A percentile compares a stretch with the other conserved stretches of the same genome.
These are phyloP conservation scores for Kwoniella bestiolae DNA, from an alignment of 768 basidiomycete species.

Conservation along the genomic window DNA sequence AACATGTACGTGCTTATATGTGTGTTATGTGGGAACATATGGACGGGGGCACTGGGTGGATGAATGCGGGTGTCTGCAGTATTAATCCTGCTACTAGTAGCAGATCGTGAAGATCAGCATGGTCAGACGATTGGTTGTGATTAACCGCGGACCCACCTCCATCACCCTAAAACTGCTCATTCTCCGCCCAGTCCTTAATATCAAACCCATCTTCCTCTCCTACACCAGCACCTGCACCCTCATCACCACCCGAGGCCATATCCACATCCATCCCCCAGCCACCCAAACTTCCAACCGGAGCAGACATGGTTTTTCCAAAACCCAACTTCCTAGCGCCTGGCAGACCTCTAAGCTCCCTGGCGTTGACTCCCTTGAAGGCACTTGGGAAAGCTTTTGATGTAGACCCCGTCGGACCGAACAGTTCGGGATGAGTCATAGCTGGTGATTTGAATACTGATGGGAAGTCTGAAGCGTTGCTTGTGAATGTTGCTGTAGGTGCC, in stretches of 20 bases:
- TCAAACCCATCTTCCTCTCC: constrained; percentile 42
- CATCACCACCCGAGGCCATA: constrained; percentile 12
- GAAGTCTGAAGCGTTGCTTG: constrained; percentile 40
- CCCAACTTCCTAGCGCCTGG: constrained; percentile 19
- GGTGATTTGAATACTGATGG: constrained; percentile 47
- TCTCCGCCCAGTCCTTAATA: constrained; percentile 46
- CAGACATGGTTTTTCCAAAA: constrained; percentile 45
- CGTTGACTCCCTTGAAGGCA: constrained; percentile 20
- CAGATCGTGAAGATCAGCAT: background rate
- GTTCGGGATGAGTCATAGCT: constrained; percentile 40
- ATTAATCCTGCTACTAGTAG: no score
- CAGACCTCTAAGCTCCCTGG: constrained; percentile 26
- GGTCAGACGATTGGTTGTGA: background rate
- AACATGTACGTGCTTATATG: no score
- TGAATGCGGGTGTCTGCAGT: no score
- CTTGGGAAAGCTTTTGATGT: constrained; percentile 16
- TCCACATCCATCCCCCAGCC: constrained; percentile 46
- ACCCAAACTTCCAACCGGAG: constrained; percentile 35
- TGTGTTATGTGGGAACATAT: no score
- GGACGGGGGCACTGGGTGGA: no score
- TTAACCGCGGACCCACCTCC: background rate
- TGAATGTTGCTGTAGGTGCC: constrained; percentile 8
- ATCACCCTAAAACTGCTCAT: constrained; percentile 36
- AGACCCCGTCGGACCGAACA: constrained; percentile 27
- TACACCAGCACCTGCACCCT: background rate